These are phyloP conservation scores for Aspergillus niger DNA, from an alignment of 2,329 filamentous ascomycete genomes.

Conservation along the genomic window DNA sequence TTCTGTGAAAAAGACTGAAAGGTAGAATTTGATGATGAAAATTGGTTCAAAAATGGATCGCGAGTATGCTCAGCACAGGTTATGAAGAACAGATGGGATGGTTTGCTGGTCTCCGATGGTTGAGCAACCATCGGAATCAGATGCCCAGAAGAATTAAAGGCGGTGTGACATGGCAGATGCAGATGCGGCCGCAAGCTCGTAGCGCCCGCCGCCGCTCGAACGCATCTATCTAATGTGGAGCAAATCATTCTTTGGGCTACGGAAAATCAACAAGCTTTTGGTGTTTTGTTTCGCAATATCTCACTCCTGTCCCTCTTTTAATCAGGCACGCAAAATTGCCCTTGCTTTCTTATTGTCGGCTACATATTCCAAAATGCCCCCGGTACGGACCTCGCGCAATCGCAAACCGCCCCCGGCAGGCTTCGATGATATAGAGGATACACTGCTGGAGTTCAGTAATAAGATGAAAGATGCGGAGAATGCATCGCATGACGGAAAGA, in stretches of 20 bases:
- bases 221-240: background rate
- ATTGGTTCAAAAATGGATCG: no score
- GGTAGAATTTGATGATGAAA: background rate
- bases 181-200: conserved; percentile 3
- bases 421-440: conserved; percentile 70
- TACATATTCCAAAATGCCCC: conserved; percentile 55
- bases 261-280: background rate
- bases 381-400: conserved; percentile 60
- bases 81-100: background rate
- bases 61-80: background rate
- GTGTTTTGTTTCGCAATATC: background rate
- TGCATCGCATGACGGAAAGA: conserved; percentile 73
- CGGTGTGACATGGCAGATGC: conserved; percentile 13
- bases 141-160: conserved; percentile 7
- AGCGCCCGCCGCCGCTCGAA: background rate
- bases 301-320: background rate
- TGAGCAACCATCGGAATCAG: background rate
- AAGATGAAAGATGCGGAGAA: conserved; percentile 83
- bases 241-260: background rate
- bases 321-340: background rate
- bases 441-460: conserved; percentile 66
- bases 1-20: background rate
- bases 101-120: background rate
- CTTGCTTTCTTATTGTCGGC: conserved; percentile 1
- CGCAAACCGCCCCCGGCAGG: conserved; percentile 67